Conservation (phyloP, 257 asterid genomes). For the Rehmannia glutinosa region DNA sequence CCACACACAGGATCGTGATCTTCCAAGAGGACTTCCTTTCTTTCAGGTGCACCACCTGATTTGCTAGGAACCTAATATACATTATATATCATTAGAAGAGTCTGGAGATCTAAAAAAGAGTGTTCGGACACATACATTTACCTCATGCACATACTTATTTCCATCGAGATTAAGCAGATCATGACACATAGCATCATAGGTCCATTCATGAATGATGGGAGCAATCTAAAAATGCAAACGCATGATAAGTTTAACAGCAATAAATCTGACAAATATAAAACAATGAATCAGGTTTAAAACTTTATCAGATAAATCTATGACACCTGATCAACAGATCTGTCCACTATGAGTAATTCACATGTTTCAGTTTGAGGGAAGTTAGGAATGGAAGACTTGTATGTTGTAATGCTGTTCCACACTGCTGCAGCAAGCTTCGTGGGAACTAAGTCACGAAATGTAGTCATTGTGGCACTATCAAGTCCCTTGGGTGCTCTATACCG, state of each 20-base stretch:
- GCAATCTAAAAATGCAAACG: constrained; percentile 56
- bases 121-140: constrained; percentile 21
- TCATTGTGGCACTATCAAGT: constrained; percentile 37
- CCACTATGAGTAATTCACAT: constrained; percentile 84
- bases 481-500: constrained; percentile 67
- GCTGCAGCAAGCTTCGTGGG: constrained; percentile 81
- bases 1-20: constrained; percentile 92
- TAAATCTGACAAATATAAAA: not conserved
- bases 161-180: constrained; percentile 90
- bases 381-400: constrained; percentile 59
- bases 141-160: constrained; percentile 79
- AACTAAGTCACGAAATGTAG: constrained; percentile 53
- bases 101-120: constrained; percentile 13
- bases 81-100: constrained; percentile 17
- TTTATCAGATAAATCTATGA: constrained; percentile 6
- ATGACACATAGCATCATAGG: constrained; percentile 95
- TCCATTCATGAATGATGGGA: constrained; percentile 97
- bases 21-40: constrained; percentile 81
- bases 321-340: constrained; percentile 93
- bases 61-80: constrained; percentile 57
- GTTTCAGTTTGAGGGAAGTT: constrained; percentile 79
- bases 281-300: not conserved
- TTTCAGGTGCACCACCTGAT: constrained; percentile 69
- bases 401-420: constrained; percentile 62
- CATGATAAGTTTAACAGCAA: not conserved